Conservation (phyloP, 2,329 filamentous ascomycete species). For the Triangularia setosa region DNA sequence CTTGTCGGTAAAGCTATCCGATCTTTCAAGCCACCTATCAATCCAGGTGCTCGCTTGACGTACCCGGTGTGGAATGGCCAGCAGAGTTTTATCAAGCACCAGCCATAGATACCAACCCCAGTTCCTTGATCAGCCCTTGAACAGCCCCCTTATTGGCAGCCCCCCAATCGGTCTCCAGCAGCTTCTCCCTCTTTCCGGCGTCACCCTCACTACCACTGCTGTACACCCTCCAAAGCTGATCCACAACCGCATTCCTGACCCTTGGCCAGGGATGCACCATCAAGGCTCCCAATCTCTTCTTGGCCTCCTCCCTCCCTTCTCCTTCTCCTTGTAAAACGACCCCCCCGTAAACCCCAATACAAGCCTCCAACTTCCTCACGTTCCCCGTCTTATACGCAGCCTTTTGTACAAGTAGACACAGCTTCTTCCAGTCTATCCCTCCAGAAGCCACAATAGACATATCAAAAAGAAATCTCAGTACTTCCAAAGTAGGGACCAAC, state of each 20-base stretch:
- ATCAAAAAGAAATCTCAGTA: slow-evolving; percentile 73
- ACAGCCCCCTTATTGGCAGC: slow-evolving; percentile 47
- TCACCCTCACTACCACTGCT: slow-evolving; percentile 14
- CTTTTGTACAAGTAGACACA: slow-evolving; percentile 71
- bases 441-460: slow-evolving; percentile 33
- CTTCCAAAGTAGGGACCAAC: slow-evolving; percentile 70
- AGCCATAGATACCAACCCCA: slow-evolving; percentile 43
- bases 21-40: neutral
- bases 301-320: slow-evolving; percentile 49
- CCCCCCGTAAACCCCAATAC: slow-evolving; percentile 73
- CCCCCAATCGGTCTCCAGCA: slow-evolving; percentile 57
- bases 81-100: neutral
- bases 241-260: slow-evolving; percentile 58
- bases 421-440: slow-evolving; percentile 43
- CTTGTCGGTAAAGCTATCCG: neutral
- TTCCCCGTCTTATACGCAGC: slow-evolving; percentile 80
- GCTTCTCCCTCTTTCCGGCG: slow-evolving; percentile 27
- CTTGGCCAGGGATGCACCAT: slow-evolving; percentile 79
- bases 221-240: slow-evolving; percentile 54
- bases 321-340: slow-evolving; percentile 44
- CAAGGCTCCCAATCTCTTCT: slow-evolving; percentile 68
- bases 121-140: slow-evolving; percentile 39
- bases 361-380: slow-evolving; percentile 75
- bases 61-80: neutral
- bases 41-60: neutral